Percentiles rank a stretch among this genome's conserved stretches.
Evolutionary conservation across 1,139 yeast species (phyloP).

Genomic region (Candida freyschussii): DNA sequence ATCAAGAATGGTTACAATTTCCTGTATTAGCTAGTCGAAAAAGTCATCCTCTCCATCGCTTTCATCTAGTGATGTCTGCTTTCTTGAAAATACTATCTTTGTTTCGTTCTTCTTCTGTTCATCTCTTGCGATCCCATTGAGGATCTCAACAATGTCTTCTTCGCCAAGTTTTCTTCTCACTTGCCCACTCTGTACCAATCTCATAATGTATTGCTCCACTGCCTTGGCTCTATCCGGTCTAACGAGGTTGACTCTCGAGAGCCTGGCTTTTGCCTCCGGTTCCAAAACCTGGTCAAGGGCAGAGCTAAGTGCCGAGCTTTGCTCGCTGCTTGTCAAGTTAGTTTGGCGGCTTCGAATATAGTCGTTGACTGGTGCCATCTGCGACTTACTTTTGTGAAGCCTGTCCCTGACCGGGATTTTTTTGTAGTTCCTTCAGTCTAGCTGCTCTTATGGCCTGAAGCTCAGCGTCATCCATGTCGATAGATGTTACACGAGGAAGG

Average conservation of each 20-base stretch:
- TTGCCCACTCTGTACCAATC: constrained; percentile 76
- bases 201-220: constrained; percentile 77
- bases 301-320: constrained; percentile 23
- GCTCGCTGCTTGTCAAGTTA: constrained; percentile 9
- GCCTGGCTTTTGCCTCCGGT: constrained; percentile 80
- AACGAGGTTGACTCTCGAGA: constrained; percentile 82
- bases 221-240: constrained; percentile 87
- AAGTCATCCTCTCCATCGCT: constrained; percentile 39
- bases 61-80: constrained; percentile 31
- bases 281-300: constrained; percentile 65
- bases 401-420: constrained; percentile 36
- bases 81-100: constrained; percentile 53
- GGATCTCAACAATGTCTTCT: constrained; percentile 71
- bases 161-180: constrained; percentile 69
- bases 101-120: constrained; percentile 57
- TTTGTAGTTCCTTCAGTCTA: constrained; percentile 75
- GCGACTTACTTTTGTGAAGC: constrained; percentile 15
- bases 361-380: constrained; percentile 17
- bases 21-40: constrained; percentile 35
- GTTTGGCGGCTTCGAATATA: neutral
- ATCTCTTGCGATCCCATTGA: constrained; percentile 80
- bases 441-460: constrained; percentile 87
- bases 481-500: too few relatives aligned
- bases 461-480: constrained; percentile 53
- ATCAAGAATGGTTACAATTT: too few relatives aligned